Conservation (phyloP, 176 grass and related monocot genomes). For the Leersia perrieri region DNA sequence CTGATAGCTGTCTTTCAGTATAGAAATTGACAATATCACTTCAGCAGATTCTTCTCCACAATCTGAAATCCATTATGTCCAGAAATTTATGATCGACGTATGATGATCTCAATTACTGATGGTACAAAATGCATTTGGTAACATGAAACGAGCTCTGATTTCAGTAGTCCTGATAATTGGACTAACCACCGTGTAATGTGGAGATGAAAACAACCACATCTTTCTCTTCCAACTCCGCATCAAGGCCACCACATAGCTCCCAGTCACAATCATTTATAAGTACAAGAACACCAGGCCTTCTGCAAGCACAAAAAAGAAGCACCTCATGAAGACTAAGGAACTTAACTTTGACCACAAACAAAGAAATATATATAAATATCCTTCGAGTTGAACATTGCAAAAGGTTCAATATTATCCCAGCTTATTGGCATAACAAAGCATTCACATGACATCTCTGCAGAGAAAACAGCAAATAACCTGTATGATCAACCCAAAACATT, state of each 20-base stretch:
- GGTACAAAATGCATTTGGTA: not conserved
- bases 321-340: not conserved
- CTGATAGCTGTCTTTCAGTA: not conserved
- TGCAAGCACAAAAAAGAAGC: constrained; percentile 26
- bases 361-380: not conserved
- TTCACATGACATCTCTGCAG: not conserved
- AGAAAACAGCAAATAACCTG: not conserved
- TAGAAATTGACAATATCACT: not conserved
- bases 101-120: not conserved
- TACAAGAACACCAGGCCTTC: constrained; percentile 87
- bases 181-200: constrained; percentile 83
- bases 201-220: constrained; percentile 89
- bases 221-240: constrained; percentile 85
- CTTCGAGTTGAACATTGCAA: not conserved
- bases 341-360: not conserved
- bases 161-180: not conserved
- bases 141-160: not conserved
- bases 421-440: not conserved
- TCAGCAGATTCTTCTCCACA: not conserved
- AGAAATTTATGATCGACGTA: not conserved
- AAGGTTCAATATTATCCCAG: not conserved
- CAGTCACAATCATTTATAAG: constrained; percentile 90
- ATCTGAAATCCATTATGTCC: not conserved
- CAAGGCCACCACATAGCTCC: constrained; percentile 73
- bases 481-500: not conserved